Base-by-base conservation (phyloP, 441 rosid species). In the Corymbia citriodora region DNA sequence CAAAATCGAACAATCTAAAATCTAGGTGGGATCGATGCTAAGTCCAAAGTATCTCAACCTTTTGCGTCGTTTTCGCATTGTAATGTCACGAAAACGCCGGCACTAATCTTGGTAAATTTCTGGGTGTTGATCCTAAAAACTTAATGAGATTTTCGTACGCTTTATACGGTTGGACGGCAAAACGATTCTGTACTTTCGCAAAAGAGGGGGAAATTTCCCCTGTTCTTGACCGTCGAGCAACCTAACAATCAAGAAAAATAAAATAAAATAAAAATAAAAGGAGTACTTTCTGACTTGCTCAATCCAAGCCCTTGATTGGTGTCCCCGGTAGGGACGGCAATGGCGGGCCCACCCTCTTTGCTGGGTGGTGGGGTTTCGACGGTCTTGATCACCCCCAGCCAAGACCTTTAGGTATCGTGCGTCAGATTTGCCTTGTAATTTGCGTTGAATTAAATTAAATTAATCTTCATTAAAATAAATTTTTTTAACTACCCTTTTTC, bases 41-140 rank as follows among this genome's bases (percentile, higher is more conserved):
- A 23, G 14, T 14, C 6, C 2, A 0, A 10, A 11, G 9, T 48
- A 74, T 40, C 29, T 74, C 21, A 0, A 21, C 4, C 27, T n/a
- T 59, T 36, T 6, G 14, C 9, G 5, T 40, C 9, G 1, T 40
- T 74, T 74, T 40, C n/a, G 16, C 3, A 7, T 74, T 12, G 10
- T 13, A 2, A 21, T 12, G 19, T 2, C 8, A 33, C 5, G 18
- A 70, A 70, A 18, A 23, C 79, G 2, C 3, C 12, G 4, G 48
- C 8, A 7, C 0, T 21, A 65, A 36, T 36, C 82, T 72, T 19
- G 49, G 15, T 72, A 36, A 70, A 72, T 72, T 36, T 19, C 45
- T 0, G 1, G 15, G n/a, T 25, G 25, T 21, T 23, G 10, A 45
- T 79, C n/a, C 52, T 79, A 79, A 45, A 45, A 14, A 19, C 45